Evolutionary conservation across 2,329 filamentous ascomycete species (phyloP).

Genomic region (Bisporella sp.): DNA sequence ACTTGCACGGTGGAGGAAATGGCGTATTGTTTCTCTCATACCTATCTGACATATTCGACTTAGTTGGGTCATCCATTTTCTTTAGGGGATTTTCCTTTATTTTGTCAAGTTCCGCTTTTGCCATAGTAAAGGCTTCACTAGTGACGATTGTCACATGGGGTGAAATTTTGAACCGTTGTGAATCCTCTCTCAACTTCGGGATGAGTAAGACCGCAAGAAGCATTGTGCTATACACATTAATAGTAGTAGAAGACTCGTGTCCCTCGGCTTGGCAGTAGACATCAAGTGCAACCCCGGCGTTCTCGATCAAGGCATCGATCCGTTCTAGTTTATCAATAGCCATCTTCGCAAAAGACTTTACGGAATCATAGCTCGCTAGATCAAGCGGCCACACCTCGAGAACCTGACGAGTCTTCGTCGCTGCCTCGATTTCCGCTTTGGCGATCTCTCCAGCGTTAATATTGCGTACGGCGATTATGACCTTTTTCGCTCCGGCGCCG

Average conservation of each 20-base stretch:
- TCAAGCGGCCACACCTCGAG: slow-evolving; percentile 16
- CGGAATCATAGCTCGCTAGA: slow-evolving; percentile 10
- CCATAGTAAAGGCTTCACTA: slow-evolving; percentile 8
- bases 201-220: slow-evolving; percentile 16
- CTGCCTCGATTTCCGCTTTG: slow-evolving; percentile 21
- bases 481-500: slow-evolving; percentile 25
- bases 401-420: slow-evolving; percentile 2
- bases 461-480: slow-evolving; percentile 36
- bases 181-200: slow-evolving; percentile 14
- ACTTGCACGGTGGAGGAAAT: too few relatives aligned
- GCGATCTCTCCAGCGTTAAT: slow-evolving; percentile 29
- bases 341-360: slow-evolving; percentile 11
- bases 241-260: slow-evolving; percentile 11
- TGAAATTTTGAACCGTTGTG: slow-evolving; percentile 10
- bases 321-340: slow-evolving; percentile 23
- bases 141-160: slow-evolving; percentile 19
- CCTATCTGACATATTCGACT: slow-evolving; percentile 3
- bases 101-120: slow-evolving; percentile 10
- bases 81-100: slow-evolving; percentile 19
- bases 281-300: slow-evolving; percentile 4
- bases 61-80: slow-evolving; percentile 13
- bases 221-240: slow-evolving; percentile 21
- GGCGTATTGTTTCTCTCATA: neutral
- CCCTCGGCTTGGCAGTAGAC: slow-evolving; percentile 9
- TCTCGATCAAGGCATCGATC: slow-evolving; percentile 38